phyloP scores from a whole-genome alignment of 768 basidiomycete species.

The Fistulinella prunicolor region DNA sequence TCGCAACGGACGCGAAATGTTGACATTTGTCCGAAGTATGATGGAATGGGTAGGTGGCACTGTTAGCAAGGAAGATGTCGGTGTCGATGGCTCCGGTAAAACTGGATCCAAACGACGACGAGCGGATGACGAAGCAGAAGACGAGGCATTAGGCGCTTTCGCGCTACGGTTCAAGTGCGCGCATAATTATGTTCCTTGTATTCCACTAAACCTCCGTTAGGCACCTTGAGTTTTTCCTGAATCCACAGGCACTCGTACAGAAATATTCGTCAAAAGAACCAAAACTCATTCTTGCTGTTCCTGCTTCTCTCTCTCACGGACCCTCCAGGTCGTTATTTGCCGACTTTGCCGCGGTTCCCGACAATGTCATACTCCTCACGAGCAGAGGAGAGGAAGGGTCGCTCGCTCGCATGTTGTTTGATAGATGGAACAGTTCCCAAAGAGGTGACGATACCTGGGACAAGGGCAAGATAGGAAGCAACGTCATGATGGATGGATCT shows the following conservation, averaged over 20 bases:
- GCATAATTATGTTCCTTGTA: slow-evolving; percentile 1
- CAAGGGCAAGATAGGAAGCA: slow-evolving; percentile 82
- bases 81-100: slow-evolving; percentile 65
- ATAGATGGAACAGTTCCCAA: slow-evolving; percentile 84
- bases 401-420: slow-evolving; percentile 72
- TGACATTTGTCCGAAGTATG: slow-evolving; percentile 92
- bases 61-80: slow-evolving; percentile 87
- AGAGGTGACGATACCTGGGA: slow-evolving; percentile 83
- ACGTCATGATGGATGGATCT: slow-evolving; percentile 74
- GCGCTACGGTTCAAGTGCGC: slow-evolving; percentile 84
- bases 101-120: slow-evolving; percentile 52
- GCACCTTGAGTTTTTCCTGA: slow-evolving; percentile 89
- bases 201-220: slow-evolving; percentile 39
- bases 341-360: slow-evolving; percentile 77
- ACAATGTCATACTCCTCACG: slow-evolving; percentile 88
- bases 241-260: slow-evolving; percentile 73
- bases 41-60: slow-evolving; percentile 99
- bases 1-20: slow-evolving; percentile 87
- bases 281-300: slow-evolving; percentile 91
- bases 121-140: slow-evolving; percentile 69
- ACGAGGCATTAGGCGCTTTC: slow-evolving; percentile 81
- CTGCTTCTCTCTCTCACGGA: slow-evolving; percentile 89
- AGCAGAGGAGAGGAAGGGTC: slow-evolving; percentile 76
- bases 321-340: slow-evolving; percentile 84
- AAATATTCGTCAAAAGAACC: slow-evolving; percentile 85